A percentile compares a stretch with the other conserved stretches of the same genome.
phyloP scores from a whole-genome alignment of 352 stramenopile genomes.

The Pythium scleroteichum region DNA sequence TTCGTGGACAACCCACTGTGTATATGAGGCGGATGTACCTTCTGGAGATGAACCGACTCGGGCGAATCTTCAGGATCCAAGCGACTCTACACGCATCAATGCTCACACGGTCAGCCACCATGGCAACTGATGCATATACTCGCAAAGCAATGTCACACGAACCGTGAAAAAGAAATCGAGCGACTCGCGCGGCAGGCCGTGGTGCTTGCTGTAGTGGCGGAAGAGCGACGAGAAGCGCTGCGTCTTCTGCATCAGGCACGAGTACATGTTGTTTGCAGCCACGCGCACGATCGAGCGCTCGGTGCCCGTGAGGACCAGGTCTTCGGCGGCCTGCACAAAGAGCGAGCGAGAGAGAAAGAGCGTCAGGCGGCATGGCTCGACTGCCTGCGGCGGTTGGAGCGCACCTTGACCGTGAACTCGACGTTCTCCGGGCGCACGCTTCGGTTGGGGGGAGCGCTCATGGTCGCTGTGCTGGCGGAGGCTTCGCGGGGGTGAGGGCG shows the following conservation, averaged over 20 bases:
- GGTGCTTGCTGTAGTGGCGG: constrained; percentile 98
- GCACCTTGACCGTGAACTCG: constrained; percentile 95
- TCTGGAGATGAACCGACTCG: constrained; percentile 85
- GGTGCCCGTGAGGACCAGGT: constrained; percentile 74
- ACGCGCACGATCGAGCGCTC: constrained; percentile 85
- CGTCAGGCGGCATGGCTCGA: not conserved
- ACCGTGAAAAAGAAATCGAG: constrained; percentile 98
- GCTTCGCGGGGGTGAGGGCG: not conserved
- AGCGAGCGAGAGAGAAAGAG: not conserved
- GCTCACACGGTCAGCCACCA: no score
- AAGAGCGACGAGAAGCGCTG: constrained; percentile 98
- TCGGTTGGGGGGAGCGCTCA: constrained; percentile 56
- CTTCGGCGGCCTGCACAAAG: constrained; percentile 56
- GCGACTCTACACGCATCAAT: constrained; percentile 53
- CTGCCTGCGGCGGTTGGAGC: not conserved
- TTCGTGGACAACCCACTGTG: not conserved
- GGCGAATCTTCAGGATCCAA: constrained; percentile 81
- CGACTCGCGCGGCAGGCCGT: constrained; percentile 95
- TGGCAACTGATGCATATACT: no score
- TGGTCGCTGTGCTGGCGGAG: constrained; percentile 1
- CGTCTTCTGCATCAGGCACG: constrained; percentile 98
- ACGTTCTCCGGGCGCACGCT: constrained; percentile 92
- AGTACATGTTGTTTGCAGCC: constrained; percentile 88
- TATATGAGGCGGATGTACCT: constrained; percentile 34
- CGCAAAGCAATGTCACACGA: not conserved